A percentile compares a stretch with the other conserved stretches of the same genome.
phyloP scores from a whole-genome alignment of 2,329 filamentous ascomycete species.

The Colletotrichum tamarilloi region DNA sequence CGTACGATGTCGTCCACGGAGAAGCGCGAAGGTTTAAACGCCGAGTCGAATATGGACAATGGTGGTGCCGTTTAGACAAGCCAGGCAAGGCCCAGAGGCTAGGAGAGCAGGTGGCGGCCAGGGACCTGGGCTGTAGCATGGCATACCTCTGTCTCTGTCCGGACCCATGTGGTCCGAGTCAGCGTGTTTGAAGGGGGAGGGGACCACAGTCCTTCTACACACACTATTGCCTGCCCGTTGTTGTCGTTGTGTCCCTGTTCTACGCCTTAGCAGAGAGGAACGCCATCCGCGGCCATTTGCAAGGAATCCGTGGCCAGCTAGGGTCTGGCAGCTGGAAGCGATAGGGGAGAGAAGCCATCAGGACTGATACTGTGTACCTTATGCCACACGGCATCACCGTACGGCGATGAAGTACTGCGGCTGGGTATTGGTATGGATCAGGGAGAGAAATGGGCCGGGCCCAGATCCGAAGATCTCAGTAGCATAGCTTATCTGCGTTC shows the following conservation, averaged over 20 bases:
- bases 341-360: background rate
- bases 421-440: slow-evolving; percentile 8
- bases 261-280: slow-evolving; percentile 6
- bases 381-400: background rate
- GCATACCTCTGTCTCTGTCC: background rate
- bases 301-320: slow-evolving; percentile 12
- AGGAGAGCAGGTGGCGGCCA: slow-evolving; percentile 3
- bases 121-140: background rate
- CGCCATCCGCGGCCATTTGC: background rate
- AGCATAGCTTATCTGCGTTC: slow-evolving; percentile 32
- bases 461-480: slow-evolving; percentile 29
- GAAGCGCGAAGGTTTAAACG: slow-evolving; percentile 22
- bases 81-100: background rate
- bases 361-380: background rate
- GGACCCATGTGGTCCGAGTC: slow-evolving; percentile 20
- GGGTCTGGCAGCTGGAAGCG: background rate
- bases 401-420: background rate
- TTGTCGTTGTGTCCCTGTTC: background rate
- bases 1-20: slow-evolving; percentile 27
- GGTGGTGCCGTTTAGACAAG: background rate
- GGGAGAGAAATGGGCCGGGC: slow-evolving; percentile 6
- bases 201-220: background rate
- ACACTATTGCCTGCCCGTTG: background rate
- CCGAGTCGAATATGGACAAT: slow-evolving; percentile 9
- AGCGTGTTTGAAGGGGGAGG: slow-evolving; percentile 23